Evolutionary conservation across 2,329 filamentous ascomycete species (phyloP), one percentile per base, ranked within the genome.

Genomic region (Alternaria novae-zelandiae): DNA sequence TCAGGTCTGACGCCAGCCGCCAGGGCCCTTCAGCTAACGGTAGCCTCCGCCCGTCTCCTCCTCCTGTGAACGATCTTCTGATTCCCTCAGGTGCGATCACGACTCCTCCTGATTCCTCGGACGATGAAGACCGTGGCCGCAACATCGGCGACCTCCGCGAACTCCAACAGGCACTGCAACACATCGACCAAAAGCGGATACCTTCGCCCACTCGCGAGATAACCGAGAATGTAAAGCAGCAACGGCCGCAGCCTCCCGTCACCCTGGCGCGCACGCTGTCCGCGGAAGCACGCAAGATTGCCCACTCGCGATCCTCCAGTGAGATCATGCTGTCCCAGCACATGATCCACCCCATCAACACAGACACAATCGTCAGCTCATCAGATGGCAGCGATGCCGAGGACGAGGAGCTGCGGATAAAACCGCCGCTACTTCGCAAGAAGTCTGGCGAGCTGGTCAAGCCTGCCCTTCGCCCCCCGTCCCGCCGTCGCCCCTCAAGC

Each of bases 371-470:
- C 57, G 76, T 79, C 54, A 80, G 80, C 58, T 83, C 82, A 46
- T 81, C 82, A 11, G 80, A 81, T 36, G 86, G 86, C 49, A 85
- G 84, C 70, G 85, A 88, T 63, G 75, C 87, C 81, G 69, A 90
- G 86, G 78, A 74, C 82, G 88, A 79, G 82, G 90, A 83, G 59
- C 72, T 86, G 64, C 80, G 76, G 67, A 85, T 83, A 72, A 96
- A 96, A 82, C 94, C 94, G n/a, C 89, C 90, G 57, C 96, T 98
- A 89, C 90, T 99, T 11, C 90, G 96, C 74, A 99, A 99, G 84
- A 99, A 99, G 86, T 98, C 96, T 43, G 96, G 96, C 32, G 96
- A 99, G 82, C 86, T 99, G 36, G 96, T 99, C 61, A 90, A 96
- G 72, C 96, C 96, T 12, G 96, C 96, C 20, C 87, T 99, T 55